Evolutionary conservation across 2,329 filamentous ascomycete genomes (phyloP).

Genomic region (Hypoxylon sp.): DNA sequence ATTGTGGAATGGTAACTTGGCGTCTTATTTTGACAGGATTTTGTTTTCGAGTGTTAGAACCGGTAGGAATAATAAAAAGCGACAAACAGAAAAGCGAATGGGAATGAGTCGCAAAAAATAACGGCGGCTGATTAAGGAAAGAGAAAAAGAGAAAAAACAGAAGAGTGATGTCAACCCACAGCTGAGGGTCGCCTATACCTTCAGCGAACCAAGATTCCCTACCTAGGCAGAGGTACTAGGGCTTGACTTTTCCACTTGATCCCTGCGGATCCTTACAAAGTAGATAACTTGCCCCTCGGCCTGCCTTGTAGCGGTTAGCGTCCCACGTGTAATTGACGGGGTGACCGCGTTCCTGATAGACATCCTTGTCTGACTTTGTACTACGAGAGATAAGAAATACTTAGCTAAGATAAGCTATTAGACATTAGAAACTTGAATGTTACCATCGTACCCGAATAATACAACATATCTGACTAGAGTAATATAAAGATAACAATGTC

Average conservation of each 20-base stretch:
- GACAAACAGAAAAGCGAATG: conserved; percentile 11
- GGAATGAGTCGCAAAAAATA: conserved; percentile 28
- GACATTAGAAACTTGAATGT: neutral
- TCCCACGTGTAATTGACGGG: conserved; percentile 27
- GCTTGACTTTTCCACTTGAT: conserved; percentile 2
- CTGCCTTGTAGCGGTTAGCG: conserved; percentile 32
- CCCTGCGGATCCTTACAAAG: conserved; percentile 17
- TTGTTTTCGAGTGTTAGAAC: neutral
- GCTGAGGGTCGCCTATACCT: conserved; percentile 26
- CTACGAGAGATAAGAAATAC: conserved; percentile 31
- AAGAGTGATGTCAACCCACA: conserved; percentile 40
- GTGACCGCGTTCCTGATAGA: conserved; percentile 20
- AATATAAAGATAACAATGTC: neutral
- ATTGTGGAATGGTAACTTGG: neutral
- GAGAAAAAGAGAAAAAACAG: conserved; percentile 29
- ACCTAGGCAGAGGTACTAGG: too few relatives aligned
- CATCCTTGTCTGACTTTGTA: conserved; percentile 19
- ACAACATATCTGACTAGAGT: conserved; percentile 2
- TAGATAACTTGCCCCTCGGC: conserved; percentile 29
- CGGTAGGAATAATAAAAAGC: neutral
- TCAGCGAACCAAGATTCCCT: conserved; percentile 7
- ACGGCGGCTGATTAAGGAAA: conserved; percentile 26
- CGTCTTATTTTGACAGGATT: conserved; percentile 3
- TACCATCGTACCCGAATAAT: conserved; percentile 5
- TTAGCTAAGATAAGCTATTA: neutral